phyloP scores from a whole-genome alignment of 1,284 basidiomycete genomes.

The Ustilago trichophora region DNA sequence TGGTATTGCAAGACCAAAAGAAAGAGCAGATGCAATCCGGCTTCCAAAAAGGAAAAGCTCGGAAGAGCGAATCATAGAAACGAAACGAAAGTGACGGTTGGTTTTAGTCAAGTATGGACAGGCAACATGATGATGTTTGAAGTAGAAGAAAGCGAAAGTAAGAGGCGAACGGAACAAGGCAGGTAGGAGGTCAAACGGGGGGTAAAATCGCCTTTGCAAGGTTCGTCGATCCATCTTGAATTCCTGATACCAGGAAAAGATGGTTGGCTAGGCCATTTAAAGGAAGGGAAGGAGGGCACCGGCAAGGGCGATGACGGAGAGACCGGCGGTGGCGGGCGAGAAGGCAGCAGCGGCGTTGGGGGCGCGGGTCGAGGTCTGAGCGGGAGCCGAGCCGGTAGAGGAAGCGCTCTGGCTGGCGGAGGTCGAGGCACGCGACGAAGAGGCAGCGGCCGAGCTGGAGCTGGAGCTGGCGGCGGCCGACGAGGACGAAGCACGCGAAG shows the following conservation, averaged over 20 bases:
- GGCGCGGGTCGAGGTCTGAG: conserved; percentile 10
- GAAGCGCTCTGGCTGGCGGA: conserved; percentile 4
- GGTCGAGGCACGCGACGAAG: conserved; percentile 12
- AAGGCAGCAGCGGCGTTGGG: conserved; percentile 38
- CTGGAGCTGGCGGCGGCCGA: conserved; percentile 13
- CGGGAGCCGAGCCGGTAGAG: conserved; percentile 11
- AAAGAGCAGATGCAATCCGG: conserved; percentile 2
- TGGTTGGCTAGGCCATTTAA: conserved; percentile 14
- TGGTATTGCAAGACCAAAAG: conserved; percentile 20
- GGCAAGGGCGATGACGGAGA: conserved; percentile 33
- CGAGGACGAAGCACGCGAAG: conserved; percentile 7
- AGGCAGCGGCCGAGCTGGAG: conserved; percentile 1
- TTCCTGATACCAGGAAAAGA: neutral
- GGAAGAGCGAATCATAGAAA: conserved; percentile 1
- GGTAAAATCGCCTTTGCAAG: neutral
- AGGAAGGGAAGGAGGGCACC: conserved; percentile 49
- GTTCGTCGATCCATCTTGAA: neutral
- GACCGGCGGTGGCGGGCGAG: conserved; percentile 45
- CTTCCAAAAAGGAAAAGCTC: neutral
- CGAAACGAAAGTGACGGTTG: neutral
- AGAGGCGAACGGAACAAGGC: conserved; percentile 3
- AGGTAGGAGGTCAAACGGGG: conserved; percentile 2
- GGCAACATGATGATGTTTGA: neutral
- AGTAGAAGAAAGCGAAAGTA: conserved; percentile 9
- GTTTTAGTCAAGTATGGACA: neutral